Percentiles rank a stretch among this genome's conserved stretches.
These are phyloP conservation scores for Aspergillus flavus DNA, from an alignment of 2,329 filamentous ascomycete species.

Conservation along the genomic window DNA sequence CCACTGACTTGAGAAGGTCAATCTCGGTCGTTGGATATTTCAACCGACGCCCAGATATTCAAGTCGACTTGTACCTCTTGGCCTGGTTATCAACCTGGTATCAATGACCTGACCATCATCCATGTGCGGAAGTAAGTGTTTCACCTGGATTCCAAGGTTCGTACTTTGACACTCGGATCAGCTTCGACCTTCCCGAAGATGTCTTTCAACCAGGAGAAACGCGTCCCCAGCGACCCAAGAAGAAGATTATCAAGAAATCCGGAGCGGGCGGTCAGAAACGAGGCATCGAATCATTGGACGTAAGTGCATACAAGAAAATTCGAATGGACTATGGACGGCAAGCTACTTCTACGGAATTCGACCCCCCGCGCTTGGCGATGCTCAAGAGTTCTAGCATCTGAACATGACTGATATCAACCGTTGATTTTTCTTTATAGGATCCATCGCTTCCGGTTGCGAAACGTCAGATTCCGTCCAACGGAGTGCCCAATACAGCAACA, in stretches of 20 bases:
- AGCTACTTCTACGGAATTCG: slow-evolving; percentile 27
- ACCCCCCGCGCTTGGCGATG: slow-evolving; percentile 18
- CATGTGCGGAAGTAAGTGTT: slow-evolving; percentile 78
- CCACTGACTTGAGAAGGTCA: slow-evolving; percentile 41
- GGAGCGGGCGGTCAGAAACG: slow-evolving; percentile 41
- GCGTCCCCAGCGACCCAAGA: slow-evolving; percentile 63
- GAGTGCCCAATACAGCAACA: slow-evolving; percentile 30
- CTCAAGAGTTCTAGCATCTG: slow-evolving; percentile 23
- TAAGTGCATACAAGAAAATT: slow-evolving; percentile 40
- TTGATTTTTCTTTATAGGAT: slow-evolving; percentile 26
- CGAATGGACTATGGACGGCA: slow-evolving; percentile 27
- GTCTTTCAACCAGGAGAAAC: slow-evolving; percentile 80
- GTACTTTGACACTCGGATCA: slow-evolving; percentile 42
- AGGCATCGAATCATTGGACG: slow-evolving; percentile 44
- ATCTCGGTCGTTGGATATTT: slow-evolving; percentile 55
- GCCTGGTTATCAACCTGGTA: slow-evolving; percentile 72
- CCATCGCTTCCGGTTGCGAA: slow-evolving; percentile 34
- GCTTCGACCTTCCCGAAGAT: slow-evolving; percentile 85
- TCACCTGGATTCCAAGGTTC: neutral
- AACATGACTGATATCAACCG: slow-evolving; percentile 37
- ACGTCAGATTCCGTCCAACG: slow-evolving; percentile 37
- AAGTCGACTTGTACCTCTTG: slow-evolving; percentile 78
- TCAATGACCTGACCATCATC: slow-evolving; percentile 78
- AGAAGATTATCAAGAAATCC: slow-evolving; percentile 49
- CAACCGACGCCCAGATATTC: slow-evolving; percentile 82